Conservation (phyloP, 805 yeast genomes). For the Metschnikowia bowlesiae region DNA sequence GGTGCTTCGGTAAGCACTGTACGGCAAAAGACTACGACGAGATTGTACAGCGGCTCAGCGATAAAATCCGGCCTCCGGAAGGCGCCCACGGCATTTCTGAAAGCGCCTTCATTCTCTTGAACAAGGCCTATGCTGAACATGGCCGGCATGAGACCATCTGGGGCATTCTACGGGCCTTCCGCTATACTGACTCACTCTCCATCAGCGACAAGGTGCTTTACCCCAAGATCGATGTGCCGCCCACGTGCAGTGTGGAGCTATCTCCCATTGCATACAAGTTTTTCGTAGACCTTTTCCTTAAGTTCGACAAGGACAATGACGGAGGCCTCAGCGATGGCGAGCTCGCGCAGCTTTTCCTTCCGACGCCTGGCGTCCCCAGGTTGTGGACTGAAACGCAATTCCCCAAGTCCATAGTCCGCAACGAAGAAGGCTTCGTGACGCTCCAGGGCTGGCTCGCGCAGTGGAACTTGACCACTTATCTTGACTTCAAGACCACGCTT, state of each 20-base stretch:
- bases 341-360: slow-evolving; percentile 62
- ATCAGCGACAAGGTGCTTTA: slow-evolving; percentile 72
- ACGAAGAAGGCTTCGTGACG: slow-evolving; percentile 85
- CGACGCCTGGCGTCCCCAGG: slow-evolving; percentile 90
- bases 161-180: slow-evolving; percentile 86
- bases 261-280: slow-evolving; percentile 91
- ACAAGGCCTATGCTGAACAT: slow-evolving; percentile 77
- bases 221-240: slow-evolving; percentile 74
- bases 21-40: slow-evolving; percentile 33
- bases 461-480: slow-evolving; percentile 93
- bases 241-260: slow-evolving; percentile 77
- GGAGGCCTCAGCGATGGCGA: slow-evolving; percentile 86
- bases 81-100: slow-evolving; percentile 52
- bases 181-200: slow-evolving; percentile 88
- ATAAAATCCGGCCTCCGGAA: slow-evolving; percentile 12
- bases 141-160: slow-evolving; percentile 97
- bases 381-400: slow-evolving; percentile 83
- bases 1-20: slow-evolving; percentile 57
- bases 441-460: slow-evolving; percentile 98
- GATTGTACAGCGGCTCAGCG: slow-evolving; percentile 31
- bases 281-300: slow-evolving; percentile 80
- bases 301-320: slow-evolving; percentile 92
- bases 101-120: slow-evolving; percentile 72
- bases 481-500: slow-evolving; percentile 78
- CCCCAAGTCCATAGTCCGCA: slow-evolving; percentile 84